Evolutionary conservation across 2,329 filamentous ascomycete genomes (phyloP).

Genomic region (Monilinia fructigena): DNA sequence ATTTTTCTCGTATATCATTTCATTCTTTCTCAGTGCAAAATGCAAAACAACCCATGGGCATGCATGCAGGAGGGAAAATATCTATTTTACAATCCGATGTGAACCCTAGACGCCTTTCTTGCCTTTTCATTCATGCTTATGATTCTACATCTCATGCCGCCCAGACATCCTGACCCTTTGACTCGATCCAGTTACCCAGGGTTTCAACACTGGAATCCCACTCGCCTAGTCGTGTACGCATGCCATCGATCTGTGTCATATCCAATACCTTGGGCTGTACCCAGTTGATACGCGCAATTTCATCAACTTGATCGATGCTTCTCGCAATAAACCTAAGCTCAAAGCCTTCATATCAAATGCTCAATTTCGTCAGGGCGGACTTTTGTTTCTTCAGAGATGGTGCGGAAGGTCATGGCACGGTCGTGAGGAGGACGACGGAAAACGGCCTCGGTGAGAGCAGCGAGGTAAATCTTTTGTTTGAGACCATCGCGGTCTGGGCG

Average conservation of each 20-base stretch:
- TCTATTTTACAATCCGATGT: slow-evolving; percentile 38
- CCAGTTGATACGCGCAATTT: slow-evolving; percentile 95
- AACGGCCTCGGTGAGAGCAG: slow-evolving; percentile 90
- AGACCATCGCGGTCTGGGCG: slow-evolving; percentile 75
- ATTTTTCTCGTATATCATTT: slow-evolving; percentile 21
- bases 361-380: slow-evolving; percentile 90
- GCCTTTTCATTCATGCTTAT: slow-evolving; percentile 16
- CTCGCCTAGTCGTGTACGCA: slow-evolving; percentile 83
- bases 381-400: slow-evolving; percentile 89
- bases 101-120: slow-evolving; percentile 33
- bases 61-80: slow-evolving; percentile 24
- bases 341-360: slow-evolving; percentile 99
- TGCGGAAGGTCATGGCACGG: slow-evolving; percentile 86
- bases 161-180: slow-evolving; percentile 92
- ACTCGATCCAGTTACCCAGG: slow-evolving; percentile 95
- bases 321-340: slow-evolving; percentile 82
- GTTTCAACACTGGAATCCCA: slow-evolving; percentile 97
- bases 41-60: not conserved
- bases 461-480: slow-evolving; percentile 97
- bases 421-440: slow-evolving; percentile 95
- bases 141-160: slow-evolving; percentile 59
- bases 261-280: slow-evolving; percentile 98
- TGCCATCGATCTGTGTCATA: slow-evolving; percentile 89
- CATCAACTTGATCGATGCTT: slow-evolving; percentile 93
- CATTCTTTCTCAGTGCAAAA: slow-evolving; percentile 14